Base-by-base conservation (phyloP, 1,139 yeast genomes). In the Scheffersomyces segobiensis region DNA sequence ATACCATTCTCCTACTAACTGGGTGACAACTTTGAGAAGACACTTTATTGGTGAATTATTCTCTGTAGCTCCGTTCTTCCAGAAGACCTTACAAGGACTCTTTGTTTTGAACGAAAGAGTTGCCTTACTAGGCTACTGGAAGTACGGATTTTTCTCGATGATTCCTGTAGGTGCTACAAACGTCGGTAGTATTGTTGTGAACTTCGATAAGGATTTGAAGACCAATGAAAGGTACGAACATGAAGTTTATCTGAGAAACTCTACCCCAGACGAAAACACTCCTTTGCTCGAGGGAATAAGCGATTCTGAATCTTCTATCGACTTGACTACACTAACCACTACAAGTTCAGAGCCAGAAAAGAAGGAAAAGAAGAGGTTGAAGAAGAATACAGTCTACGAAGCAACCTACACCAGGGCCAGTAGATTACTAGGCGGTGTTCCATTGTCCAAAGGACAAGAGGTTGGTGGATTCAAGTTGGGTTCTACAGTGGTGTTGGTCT, bases 91-190 rank as follows among this genome's bases (percentile, higher is more conserved):
- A 58, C 89, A 89, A 60, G 96, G 96, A 49, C 82, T 96, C 63
- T 95, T 96, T 71, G 93, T 93, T 7, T 79, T 96, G 66, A 96
- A 96, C 72, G 99, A 96, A 76, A 84, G 99, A 67, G 99, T 96
- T 8, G 97, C 98, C 0, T 79, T 96, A 55, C 82, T 96, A 60
- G 99, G 99, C 2, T 88, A 91, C 68, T 96, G 99, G 98, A 91
- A 91, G 70, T 85, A 95, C 72, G 99, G 99, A 0, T 96, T 96
- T 71, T 95, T 95, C 77, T 89, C 97, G 62, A 96, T 96, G 99
- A 93, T 97, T 2, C 98, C 99, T 0, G 99, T 96, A 12, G 99
- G 99, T 26, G 99, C 99, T 39, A 96, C 99, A 6, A 96, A 96
- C 73, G 99, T 96, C 49, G 99, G 99, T 20, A 89, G 97, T 67